phyloP scores from a whole-genome alignment of 2,329 filamentous ascomycete genomes.

The Pyrenophora seminiperda region DNA sequence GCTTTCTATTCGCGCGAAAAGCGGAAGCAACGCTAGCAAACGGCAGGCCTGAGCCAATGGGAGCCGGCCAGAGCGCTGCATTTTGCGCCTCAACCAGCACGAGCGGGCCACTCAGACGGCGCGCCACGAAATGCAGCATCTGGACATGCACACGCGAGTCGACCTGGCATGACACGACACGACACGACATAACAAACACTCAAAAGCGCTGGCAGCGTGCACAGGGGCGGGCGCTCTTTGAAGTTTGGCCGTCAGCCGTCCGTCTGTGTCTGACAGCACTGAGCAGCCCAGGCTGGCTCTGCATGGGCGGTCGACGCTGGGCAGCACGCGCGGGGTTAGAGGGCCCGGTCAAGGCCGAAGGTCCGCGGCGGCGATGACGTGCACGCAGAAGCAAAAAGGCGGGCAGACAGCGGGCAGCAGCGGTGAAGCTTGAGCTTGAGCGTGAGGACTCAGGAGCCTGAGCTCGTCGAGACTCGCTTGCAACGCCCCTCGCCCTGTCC shows the following conservation, averaged over 20 bases:
- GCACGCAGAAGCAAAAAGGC: slow-evolving; percentile 8
- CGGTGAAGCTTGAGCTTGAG: slow-evolving; percentile 13
- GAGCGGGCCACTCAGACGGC: not conserved
- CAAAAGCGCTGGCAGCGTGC: no score
- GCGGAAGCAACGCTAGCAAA: slow-evolving; percentile 15
- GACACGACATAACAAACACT: no score
- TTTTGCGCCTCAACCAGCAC: slow-evolving; percentile 9
- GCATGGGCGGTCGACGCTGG: no score
- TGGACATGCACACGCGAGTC: no score
- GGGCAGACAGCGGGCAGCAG: slow-evolving; percentile 13
- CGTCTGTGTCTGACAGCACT: no score
- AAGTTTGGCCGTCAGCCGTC: no score
- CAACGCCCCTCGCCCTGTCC: slow-evolving; percentile 4
- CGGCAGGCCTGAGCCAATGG: slow-evolving; percentile 28
- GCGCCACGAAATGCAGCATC: no score
- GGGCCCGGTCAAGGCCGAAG: not conserved
- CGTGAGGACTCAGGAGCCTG: no score
- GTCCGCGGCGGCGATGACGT: slow-evolving; percentile 14
- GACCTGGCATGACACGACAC: no score
- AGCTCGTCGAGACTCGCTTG: no score
- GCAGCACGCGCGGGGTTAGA: no score
- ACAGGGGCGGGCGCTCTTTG: no score
- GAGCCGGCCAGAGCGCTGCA: slow-evolving; percentile 15
- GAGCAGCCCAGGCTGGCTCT: not conserved
- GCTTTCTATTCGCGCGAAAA: slow-evolving; percentile 21